Percentiles rank a stretch among this genome's conserved stretches.
phyloP scores from a whole-genome alignment of 140 eudicot genomes.

The Ambrosia hybrid region DNA sequence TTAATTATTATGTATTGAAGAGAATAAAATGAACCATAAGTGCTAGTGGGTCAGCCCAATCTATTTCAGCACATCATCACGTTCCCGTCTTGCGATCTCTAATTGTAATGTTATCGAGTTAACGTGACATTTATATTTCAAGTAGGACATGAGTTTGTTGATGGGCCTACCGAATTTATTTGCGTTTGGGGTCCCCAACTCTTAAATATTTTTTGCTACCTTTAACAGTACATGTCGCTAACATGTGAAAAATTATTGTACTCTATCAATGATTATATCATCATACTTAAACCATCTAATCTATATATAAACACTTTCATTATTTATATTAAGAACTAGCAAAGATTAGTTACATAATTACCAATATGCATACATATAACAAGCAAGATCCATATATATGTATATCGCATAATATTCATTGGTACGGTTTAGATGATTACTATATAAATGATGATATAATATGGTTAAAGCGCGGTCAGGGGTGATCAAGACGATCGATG shows the following conservation, averaged over 20 bases:
- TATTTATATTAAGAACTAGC: constrained; percentile 5
- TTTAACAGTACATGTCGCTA: constrained; percentile 50
- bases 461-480: constrained; percentile 6
- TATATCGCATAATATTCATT: neutral
- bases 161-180: constrained; percentile 86
- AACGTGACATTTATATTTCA: neutral
- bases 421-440: neutral
- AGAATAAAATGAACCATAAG: neutral
- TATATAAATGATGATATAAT: neutral
- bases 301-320: constrained; percentile 15
- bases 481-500: constrained; percentile 59
- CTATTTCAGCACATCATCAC: neutral
- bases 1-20: neutral
- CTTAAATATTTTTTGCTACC: constrained; percentile 77
- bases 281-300: constrained; percentile 10
- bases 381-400: constrained; percentile 16
- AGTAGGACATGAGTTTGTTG: constrained; percentile 58
- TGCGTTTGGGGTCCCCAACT: constrained; percentile 93
- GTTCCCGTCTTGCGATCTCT: neutral
- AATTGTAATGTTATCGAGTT: neutral
- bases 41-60: neutral
- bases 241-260: constrained; percentile 10
- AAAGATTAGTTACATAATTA: neutral
- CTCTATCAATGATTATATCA: constrained; percentile 1
- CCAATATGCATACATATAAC: constrained; percentile 8